Base-by-base conservation (phyloP, 345 rosid species). In the Rhodamnia argentea region DNA sequence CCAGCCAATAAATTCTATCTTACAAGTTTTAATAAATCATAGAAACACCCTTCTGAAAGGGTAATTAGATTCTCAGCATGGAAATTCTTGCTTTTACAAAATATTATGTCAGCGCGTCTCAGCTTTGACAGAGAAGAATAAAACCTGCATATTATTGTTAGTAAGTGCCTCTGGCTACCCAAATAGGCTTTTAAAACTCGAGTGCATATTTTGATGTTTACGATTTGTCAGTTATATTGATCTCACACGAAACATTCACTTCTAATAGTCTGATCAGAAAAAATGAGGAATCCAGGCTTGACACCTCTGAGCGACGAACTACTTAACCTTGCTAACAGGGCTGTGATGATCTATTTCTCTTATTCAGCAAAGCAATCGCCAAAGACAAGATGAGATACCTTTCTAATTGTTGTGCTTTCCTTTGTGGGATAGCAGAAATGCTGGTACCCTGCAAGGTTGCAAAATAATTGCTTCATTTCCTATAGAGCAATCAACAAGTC, bases 361-460 rank as follows among this genome's bases (percentile, higher is more conserved):
- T 76, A 64, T 70, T 75, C 83, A 86, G 47, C 55, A 32, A 44
- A 57, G 50, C 50, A 27, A 87, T 54, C 52, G 85, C 12, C 57
- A 85, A 42, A 12, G 86, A n/a, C 47, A 29, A 56, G 14, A 40
- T 29, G 51, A 56, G 96, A 27, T 93, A 94, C 99, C 89, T 92
- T 86, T 74, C 89, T 82, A 50, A 84, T 42, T 87, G 90, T 42
- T 87, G 90, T n/a, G 89, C 87, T 89, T 88, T 92, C 86, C 82
- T 90, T 60, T 75, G 89, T 70, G 87, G 82, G 85, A 91, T 85
- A 56, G 85, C 83, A 74, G 47, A 74, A 86, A 83, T 51, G 52
- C 88, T 86, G 78, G 87, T 87, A 83, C 82, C 89, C 99, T 95
- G 94, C 88, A 93, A 70, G 78, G 26, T 70, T 10, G 78, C 78